These are phyloP conservation scores for Leavenworthia alabamica DNA, from an alignment of 345 rosid genomes.

Conservation along the genomic window DNA sequence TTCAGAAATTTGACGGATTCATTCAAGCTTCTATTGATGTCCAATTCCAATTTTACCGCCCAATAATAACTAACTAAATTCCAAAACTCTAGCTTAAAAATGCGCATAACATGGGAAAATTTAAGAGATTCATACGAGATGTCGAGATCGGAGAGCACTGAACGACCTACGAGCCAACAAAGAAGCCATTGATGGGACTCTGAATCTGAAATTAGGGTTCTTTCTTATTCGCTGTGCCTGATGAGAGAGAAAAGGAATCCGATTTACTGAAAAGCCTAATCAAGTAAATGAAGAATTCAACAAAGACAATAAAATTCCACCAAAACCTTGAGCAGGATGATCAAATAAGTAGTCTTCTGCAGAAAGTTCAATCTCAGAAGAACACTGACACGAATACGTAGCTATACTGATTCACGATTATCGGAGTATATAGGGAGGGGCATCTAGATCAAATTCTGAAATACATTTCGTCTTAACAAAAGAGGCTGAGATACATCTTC, in stretches of 20 bases:
- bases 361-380: background rate
- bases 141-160: conserved; percentile 54
- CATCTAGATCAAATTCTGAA: no score
- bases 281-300: background rate
- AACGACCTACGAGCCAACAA: conserved; percentile 82
- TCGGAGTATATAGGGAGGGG: no score
- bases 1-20: background rate
- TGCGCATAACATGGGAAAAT: no score
- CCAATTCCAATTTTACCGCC: no score
- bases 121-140: conserved; percentile 40
- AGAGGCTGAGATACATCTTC: no score
- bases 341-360: background rate
- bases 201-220: background rate
- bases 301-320: background rate
- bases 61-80: no score
- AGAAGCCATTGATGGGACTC: conserved; percentile 47
- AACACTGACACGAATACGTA: conserved; percentile 10
- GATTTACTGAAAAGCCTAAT: background rate
- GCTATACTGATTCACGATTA: no score
- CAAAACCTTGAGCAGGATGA: background rate
- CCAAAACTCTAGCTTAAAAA: no score
- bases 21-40: background rate
- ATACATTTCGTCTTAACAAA: no score
- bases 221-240: conserved; percentile 15
- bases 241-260: background rate